Base-by-base conservation (phyloP, 768 basidiomycete species). In the Macrocybe gigantea region DNA sequence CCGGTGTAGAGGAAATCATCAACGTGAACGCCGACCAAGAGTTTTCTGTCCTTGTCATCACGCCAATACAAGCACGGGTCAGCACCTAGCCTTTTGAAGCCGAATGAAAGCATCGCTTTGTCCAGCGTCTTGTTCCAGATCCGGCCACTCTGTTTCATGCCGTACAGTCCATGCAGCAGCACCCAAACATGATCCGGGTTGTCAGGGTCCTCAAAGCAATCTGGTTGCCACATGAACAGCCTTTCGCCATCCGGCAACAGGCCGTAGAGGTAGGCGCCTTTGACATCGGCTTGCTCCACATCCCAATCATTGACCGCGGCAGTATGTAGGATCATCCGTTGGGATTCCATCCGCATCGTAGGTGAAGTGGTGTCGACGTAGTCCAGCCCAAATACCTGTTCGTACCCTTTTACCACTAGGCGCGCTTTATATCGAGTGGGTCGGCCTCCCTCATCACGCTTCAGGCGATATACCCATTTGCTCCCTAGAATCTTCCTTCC, bases 391-490 rank as follows among this genome's bases (percentile, higher is more conserved):
- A 58, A 67, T 0, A 68, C 53, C 44, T 74, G 72, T 15, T 69
- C 53, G 53, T 61, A 73, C 0, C 77, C 74, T 45, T 69, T 63
- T 22, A 71, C 66, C 0, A 79, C 70, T 22, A 68, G 62, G 0
- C 66, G 11, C 1, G 48, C 47, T 30, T 54, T 77, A 64, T 69
- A 68, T 4, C 60, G 52, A 1, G 52, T 45, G 30, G 74, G 58
- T 0, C 53, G 41, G 9, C 74, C 71, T 0, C 53, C 38, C 0
- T 59, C 51, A 47, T 74, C 67, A 29, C 56, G 45, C 54, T 80
- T 79, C 31, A 62, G 50, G 12, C 53, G 53, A 52, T 66, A 78
- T 5, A 77, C 71, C 70, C 71, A 77, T 12, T 65, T 61, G 39
- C 52, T 60, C 2, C 67, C 65, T 12, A 77, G n/a, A 9, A 69